phyloP scores from a whole-genome alignment of 2,329 filamentous ascomycete genomes.

The Trematosphaeria pertusa region DNA sequence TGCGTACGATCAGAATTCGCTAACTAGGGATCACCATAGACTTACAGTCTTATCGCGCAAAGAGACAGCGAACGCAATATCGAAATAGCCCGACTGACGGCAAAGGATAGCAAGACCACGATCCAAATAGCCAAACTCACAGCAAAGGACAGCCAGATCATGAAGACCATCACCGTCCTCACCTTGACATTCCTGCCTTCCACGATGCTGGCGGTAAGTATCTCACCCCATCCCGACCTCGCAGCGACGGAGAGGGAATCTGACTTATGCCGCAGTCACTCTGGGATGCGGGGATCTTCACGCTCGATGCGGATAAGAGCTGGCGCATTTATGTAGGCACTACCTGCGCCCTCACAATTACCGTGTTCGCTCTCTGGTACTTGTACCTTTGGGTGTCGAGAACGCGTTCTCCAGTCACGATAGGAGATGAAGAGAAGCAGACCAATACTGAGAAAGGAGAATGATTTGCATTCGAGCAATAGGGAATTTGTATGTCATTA shows the following conservation, averaged over 20 bases:
- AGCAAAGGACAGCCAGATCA: slow-evolving; percentile 8
- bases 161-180: slow-evolving; percentile 11
- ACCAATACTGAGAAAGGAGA: too few species aligned
- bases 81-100: too few species aligned
- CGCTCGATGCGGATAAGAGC: slow-evolving; percentile 2
- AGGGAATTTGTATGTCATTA: too few species aligned
- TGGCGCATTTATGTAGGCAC: slow-evolving; percentile 9
- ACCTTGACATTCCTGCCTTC: slow-evolving; percentile 8
- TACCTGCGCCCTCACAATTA: not conserved
- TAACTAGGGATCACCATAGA: not conserved
- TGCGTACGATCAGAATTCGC: not conserved
- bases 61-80: slow-evolving; percentile 7
- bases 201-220: slow-evolving; percentile 8
- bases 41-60: slow-evolving; percentile 7
- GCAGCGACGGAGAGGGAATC: not conserved
- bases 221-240: not conserved
- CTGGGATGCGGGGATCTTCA: slow-evolving; percentile 10
- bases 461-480: too few species aligned
- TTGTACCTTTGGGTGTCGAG: not conserved
- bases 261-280: slow-evolving; percentile 3
- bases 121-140: slow-evolving; percentile 6
- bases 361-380: slow-evolving; percentile 8
- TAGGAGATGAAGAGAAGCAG: too few species aligned
- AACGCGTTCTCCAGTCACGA: too few species aligned
- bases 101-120: too few species aligned